A percentile compares a stretch with the other conserved stretches of the same genome.
These are phyloP conservation scores for Phialophora chinensis DNA, from an alignment of 2,329 filamentous ascomycete species.

Conservation along the genomic window DNA sequence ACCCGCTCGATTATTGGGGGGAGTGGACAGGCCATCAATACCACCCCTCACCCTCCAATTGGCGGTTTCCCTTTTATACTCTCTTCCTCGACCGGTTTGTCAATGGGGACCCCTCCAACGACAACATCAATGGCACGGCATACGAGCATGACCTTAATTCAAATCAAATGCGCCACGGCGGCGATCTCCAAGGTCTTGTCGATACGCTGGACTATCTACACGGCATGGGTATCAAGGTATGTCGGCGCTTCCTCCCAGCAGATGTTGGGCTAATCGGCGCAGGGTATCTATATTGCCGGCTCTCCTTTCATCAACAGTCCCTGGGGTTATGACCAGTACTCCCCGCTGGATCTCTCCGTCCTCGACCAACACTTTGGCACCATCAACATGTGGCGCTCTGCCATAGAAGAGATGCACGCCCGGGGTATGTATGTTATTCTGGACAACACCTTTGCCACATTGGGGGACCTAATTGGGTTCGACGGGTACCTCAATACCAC, in stretches of 20 bases:
- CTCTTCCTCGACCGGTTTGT: constrained; percentile 69
- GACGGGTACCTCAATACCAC: constrained; percentile 65
- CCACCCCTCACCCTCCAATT: constrained; percentile 63
- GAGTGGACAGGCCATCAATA: constrained; percentile 59
- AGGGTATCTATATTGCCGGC: constrained; percentile 68
- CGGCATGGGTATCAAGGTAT: constrained; percentile 67
- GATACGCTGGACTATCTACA: constrained; percentile 69
- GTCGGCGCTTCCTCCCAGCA: constrained; percentile 8
- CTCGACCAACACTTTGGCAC: constrained; percentile 68
- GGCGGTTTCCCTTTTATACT: constrained; percentile 71
- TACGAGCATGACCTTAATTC: constrained; percentile 67
- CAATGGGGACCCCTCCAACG: constrained; percentile 69
- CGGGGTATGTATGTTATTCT: constrained; percentile 70
- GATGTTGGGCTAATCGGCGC: constrained; percentile 25
- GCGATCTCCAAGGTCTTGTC: constrained; percentile 63
- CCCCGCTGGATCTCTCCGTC: constrained; percentile 65
- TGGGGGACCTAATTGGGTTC: constrained; percentile 69
- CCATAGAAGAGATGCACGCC: constrained; percentile 65
- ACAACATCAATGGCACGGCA: constrained; percentile 65
- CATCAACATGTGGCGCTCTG: constrained; percentile 63
- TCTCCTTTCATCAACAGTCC: constrained; percentile 68
- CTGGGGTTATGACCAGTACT: constrained; percentile 68
- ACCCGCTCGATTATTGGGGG: constrained; percentile 65
- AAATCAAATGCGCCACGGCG: constrained; percentile 68
- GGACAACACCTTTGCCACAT: constrained; percentile 69